Conservation (phyloP, 805 yeast species). For the Jamesozyma rosinii region DNA sequence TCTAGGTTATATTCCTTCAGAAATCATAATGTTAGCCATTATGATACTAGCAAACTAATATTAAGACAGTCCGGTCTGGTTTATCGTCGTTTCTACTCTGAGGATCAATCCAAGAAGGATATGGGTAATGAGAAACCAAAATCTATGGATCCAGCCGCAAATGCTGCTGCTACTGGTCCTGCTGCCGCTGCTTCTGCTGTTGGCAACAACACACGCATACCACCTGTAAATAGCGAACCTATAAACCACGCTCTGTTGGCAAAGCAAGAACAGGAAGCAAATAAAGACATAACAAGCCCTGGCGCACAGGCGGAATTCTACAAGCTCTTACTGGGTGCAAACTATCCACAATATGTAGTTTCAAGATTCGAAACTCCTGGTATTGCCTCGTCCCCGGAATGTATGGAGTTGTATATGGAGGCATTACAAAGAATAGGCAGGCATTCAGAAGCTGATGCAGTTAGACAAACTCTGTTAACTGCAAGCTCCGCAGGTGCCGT, state of each 20-base stretch:
- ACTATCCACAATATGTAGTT: conserved; percentile 94
- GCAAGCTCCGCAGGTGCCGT: conserved; percentile 30
- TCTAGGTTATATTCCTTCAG: neutral
- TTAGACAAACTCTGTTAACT: conserved; percentile 40
- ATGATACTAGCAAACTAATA: neutral
- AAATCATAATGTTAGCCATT: neutral
- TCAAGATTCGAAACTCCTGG: conserved; percentile 90
- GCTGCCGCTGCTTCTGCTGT: neutral
- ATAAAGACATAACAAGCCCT: conserved; percentile 60
- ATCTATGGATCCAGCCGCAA: neutral
- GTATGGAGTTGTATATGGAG: conserved; percentile 68
- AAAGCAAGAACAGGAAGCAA: conserved; percentile 76
- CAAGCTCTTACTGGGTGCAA: conserved; percentile 57
- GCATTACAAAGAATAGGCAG: conserved; percentile 77
- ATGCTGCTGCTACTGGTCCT: neutral
- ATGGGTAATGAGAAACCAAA: neutral
- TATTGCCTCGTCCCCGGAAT: conserved; percentile 73
- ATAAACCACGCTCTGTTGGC: conserved; percentile 39
- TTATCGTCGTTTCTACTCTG: neutral
- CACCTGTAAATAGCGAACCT: conserved; percentile 5
- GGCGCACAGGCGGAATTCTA: conserved; percentile 76
- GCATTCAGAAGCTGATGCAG: conserved; percentile 64
- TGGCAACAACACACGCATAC: neutral
- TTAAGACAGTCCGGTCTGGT: neutral
- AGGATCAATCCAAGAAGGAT: neutral